Base-by-base conservation (phyloP, 176 grass and related monocot species). In the Eragrostis curvula region DNA sequence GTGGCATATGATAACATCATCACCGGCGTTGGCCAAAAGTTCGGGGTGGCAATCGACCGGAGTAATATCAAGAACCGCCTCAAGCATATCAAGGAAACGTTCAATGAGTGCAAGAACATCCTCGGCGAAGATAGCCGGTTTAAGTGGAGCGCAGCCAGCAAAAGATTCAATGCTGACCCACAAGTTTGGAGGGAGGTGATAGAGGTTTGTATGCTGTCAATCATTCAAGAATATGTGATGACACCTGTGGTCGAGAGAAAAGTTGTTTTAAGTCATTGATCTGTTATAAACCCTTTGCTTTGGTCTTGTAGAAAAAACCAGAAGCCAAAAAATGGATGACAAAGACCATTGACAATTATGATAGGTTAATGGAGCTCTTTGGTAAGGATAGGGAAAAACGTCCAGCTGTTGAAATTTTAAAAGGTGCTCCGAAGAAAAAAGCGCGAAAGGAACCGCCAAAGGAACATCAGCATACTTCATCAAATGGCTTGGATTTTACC, bases 251-350 rank as follows among this genome's bases (percentile, higher is more conserved):
- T 65, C 0, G 11, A 65, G 25, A 64, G 14, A 46, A 10, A 36
- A 61, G 7, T 12, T 52, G 24, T 25, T 20, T 13, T 3, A 18
- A 65, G 16, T 81, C 62, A n/a, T 12, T 0, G 36, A 56, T 12
- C 45, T 45, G 4, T 32, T 66, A 30, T 65, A 18, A 48, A 48
- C 45, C 62, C 15, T 85, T 76, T 89, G 5, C 27, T 73, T 81
- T 82, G 48, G 78, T 82, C 24, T 82, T 84, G 83, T 45, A 90
- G 88, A 85, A 12, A 73, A 90, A 90, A 58, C 88, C 88, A 1
- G 88, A 86, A 78, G 88, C 88, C 50, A 86, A 81, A 63, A 86
- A 72, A 86, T 89, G 88, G 88, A 89, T 86, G 73, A 73, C 29
- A 21, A 89, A 89, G 83, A 85, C 88, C 8, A 89, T 89, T 52